Base-by-base conservation (phyloP, 768 basidiomycete genomes). In the Collybia nuda region DNA sequence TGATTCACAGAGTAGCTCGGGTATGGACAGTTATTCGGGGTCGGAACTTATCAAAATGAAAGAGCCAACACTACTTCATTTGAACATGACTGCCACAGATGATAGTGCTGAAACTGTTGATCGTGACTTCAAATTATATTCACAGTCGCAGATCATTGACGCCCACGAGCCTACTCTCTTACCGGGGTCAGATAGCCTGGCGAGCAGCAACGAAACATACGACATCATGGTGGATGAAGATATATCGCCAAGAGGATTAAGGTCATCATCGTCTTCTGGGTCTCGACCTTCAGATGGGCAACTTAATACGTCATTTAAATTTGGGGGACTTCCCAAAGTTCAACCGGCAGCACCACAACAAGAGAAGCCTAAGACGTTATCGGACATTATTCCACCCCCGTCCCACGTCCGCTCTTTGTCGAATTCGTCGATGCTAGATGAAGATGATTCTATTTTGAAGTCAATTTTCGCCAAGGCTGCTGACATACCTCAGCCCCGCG, bases 311-410 rank as follows among this genome's bases (percentile, higher is more conserved):
- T 78, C 82, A 18, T 91, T 92, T 78, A 86, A 77, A 60, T 92
- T 90, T 52, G 88, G 89, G 21, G 88, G 87, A 19, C 58, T 70
- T 8, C 70, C 70, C 4, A 58, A 61, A 40, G 53, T 50, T 17
- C 50, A 57, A 40, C 51, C 64, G 4, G 62, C 67, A 0, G 54
- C 52, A n/a, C 42, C 56, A 18, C 57, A 60, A 19, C 56, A 56
- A 15, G 56, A 60, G 48, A 64, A 69, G 43, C 75, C 74, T 0
- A 60, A 86, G 43, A 88, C 87, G 2, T 69, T 90, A 19, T 82
- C 87, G 0, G 86, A 90, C 53, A 88, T 91, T 62, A 86, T 90
- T 43, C 88, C 88, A 5, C 81, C 87, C 0, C 74, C 77, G 0
- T 70, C 77, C 9, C 75, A 82, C 56, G 74, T 71, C 15, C 75